A percentile compares a stretch with the other conserved stretches of the same genome.
These are phyloP conservation scores for Boehmeria nivea DNA, from an alignment of 306 rosid genomes.

Conservation along the genomic window DNA sequence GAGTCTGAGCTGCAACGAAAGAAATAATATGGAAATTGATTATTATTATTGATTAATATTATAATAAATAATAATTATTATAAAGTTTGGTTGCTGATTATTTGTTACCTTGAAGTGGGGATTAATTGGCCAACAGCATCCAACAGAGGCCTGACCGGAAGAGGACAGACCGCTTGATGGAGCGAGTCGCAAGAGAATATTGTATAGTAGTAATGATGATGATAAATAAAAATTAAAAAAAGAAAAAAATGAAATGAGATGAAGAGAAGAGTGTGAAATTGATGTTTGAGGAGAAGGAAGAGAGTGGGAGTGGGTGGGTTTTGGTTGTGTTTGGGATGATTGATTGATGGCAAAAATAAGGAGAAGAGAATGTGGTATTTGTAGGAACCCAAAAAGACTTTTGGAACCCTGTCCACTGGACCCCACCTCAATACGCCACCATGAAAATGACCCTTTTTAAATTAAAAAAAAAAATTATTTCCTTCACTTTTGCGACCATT, in stretches of 20 bases:
- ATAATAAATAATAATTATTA: not conserved
- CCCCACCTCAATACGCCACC: constrained; percentile 47
- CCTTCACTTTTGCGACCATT: no score
- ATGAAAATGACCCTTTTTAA: constrained; percentile 13
- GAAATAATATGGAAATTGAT: no score
- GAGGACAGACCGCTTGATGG: constrained; percentile 39
- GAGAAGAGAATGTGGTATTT: constrained; percentile 52
- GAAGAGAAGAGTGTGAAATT: not conserved
- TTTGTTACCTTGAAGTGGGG: constrained; percentile 30
- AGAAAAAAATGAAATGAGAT: not conserved
- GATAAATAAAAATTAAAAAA: no score
- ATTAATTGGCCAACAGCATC: constrained; percentile 18
- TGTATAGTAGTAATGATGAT: not conserved
- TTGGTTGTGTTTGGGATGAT: no score
- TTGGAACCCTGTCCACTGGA: constrained; percentile 72
- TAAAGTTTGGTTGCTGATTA: not conserved
- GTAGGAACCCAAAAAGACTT: constrained; percentile 42
- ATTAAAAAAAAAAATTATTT: no score
- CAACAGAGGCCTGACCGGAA: no score
- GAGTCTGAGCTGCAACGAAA: no score
- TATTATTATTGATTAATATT: constrained; percentile 21
- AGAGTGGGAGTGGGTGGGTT: no score
- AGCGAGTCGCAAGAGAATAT: constrained; percentile 34
- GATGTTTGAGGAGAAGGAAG: constrained; percentile 30
- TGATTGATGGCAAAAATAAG: constrained; percentile 31